Conservation (phyloP, 2,329 filamentous ascomycete species). For the Aspergillus ruber region DNA sequence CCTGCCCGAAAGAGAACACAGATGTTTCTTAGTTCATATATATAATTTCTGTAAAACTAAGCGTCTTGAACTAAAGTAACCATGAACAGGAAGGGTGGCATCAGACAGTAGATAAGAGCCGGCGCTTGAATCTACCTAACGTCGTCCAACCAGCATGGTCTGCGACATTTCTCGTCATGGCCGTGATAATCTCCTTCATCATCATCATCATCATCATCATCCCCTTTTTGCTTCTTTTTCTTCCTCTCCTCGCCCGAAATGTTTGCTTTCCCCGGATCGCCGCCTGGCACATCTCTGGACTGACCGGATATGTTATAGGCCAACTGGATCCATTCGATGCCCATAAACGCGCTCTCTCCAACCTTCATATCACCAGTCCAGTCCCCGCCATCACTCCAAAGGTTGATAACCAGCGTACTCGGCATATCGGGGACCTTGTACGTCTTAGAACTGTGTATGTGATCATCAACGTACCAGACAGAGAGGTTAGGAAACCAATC, state of each 20-base stretch:
- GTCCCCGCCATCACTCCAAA: constrained; percentile 38
- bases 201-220: background rate
- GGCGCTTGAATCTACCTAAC: background rate
- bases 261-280: background rate
- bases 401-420: constrained; percentile 34
- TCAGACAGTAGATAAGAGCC: background rate
- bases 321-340: constrained; percentile 38
- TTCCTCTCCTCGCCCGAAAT: background rate
- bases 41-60: background rate
- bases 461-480: constrained; percentile 33
- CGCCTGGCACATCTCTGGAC: constrained; percentile 1
- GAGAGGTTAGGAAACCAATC: constrained; percentile 34
- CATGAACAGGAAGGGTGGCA: no score
- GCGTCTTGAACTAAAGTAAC: background rate
- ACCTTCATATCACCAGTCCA: constrained; percentile 38
- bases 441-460: constrained; percentile 23
- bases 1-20: background rate
- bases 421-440: constrained; percentile 32
- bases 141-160: background rate
- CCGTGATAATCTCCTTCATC: background rate
- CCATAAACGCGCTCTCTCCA: constrained; percentile 32
- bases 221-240: background rate
- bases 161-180: background rate
- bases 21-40: no score
- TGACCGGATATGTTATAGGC: constrained; percentile 30